Evolutionary conservation across 2,329 filamentous ascomycete species (phyloP).

Genomic region (Colletotrichum sp.): DNA sequence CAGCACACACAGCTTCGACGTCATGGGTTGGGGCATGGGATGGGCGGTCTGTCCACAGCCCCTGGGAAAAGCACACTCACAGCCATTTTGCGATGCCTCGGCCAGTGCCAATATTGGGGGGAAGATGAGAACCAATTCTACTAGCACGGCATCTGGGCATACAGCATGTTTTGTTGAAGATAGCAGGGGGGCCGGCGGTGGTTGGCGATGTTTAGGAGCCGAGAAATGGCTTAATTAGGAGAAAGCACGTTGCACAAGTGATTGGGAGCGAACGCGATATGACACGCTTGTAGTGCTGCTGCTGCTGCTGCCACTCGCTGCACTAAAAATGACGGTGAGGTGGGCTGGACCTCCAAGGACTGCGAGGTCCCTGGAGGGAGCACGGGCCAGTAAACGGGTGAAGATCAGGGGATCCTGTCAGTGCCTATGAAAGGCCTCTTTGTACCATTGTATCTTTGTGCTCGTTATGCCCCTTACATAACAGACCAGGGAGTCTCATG

Average conservation of each 20-base stretch:
- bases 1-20: constrained; percentile 9
- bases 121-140: constrained; percentile 9
- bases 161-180: constrained; percentile 7
- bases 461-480: neutral
- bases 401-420: neutral
- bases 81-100: constrained; percentile 35
- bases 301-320: neutral
- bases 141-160: constrained; percentile 12
- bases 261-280: constrained; percentile 13
- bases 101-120: neutral
- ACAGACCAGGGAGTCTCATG: neutral
- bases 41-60: neutral
- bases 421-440: neutral
- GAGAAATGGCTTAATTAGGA: constrained; percentile 13
- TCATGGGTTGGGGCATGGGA: constrained; percentile 9
- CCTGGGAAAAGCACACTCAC: constrained; percentile 29
- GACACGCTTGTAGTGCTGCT: constrained; percentile 8
- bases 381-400: neutral
- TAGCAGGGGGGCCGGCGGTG: neutral
- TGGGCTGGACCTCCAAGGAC: neutral
- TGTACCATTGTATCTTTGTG: neutral
- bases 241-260: constrained; percentile 18
- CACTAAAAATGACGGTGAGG: neutral
- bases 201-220: constrained; percentile 12
- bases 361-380: constrained; percentile 2